Percentiles rank a stretch among this genome's conserved stretches.
Evolutionary conservation across 2,329 filamentous ascomycete species (phyloP).

Genomic region (Neofusicoccum cordaticola): DNA sequence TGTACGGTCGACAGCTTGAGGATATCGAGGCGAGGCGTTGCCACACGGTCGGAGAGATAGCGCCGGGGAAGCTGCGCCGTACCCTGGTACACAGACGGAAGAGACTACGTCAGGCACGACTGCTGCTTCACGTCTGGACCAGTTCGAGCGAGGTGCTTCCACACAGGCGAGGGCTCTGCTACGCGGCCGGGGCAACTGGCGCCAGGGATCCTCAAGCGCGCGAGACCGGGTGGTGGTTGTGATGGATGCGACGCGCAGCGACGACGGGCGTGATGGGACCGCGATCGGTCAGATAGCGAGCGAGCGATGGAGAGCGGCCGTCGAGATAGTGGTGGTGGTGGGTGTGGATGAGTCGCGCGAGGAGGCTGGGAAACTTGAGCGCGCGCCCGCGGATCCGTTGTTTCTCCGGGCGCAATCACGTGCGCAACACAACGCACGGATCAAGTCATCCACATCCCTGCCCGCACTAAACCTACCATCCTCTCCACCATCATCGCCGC

Average conservation of each 20-base stretch:
- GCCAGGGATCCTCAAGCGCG: constrained; percentile 1
- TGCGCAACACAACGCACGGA: not conserved
- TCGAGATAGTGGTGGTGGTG: not conserved
- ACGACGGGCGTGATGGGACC: not conserved
- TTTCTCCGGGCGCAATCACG: not conserved
- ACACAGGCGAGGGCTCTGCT: not conserved
- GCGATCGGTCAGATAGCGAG: not conserved
- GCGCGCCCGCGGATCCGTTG: not conserved
- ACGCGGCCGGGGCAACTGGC: not conserved
- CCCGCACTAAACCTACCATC: no score
- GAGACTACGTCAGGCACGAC: not conserved
- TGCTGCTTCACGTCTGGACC: not conserved
- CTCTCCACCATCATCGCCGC: no score
- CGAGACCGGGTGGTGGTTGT: not conserved
- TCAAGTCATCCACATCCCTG: no score
- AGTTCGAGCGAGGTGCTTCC: not conserved
- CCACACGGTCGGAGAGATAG: not conserved
- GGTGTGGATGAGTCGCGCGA: no score
- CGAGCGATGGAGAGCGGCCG: no score
- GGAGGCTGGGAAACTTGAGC: not conserved
- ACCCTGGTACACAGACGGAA: not conserved
- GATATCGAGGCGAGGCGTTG: not conserved
- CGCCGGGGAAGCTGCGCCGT: not conserved
- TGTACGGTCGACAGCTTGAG: not conserved
- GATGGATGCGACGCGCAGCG: not conserved